Evolutionary conservation across 768 basidiomycete species (phyloP), one percentile per base, ranked within the genome.

Genomic region (Suillus sp.): DNA sequence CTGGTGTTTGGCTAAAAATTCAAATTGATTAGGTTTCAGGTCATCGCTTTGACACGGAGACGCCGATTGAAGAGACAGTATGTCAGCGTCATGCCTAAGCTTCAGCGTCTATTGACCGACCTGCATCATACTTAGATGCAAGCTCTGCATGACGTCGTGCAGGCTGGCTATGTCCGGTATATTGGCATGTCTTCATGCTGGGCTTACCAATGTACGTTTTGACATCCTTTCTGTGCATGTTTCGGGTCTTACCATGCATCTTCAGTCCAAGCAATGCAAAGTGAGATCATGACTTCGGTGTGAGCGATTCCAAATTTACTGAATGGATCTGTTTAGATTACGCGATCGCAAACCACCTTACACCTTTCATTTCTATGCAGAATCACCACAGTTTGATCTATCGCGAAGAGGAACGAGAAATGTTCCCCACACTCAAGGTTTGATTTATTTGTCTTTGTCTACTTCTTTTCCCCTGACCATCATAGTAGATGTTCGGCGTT

Each of bases 321-420:
- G 6, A 53, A n/a, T 22, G 32, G 1, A 34, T 38, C 53, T 14
- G 30, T 43, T 20, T 60, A 87, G 86, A 85, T 70, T 87, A 88
- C 67, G 87, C 87, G 0, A 83, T 87, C 61, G 71, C 79, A 43
- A 83, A 89, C 70, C 80, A 81, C 9, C 74, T 85, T 2, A 85
- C 84, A 0, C 84, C 83, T 1, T 89, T 90, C 74, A 85, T 89
- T 69, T 85, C 84, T 1, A 87, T 89, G 87, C 88, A 89, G 71
- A 89, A 89, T 68, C 85, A 86, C 63, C 83, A 89, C 70, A 85
- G 76, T 63, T 72, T 86, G 10, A 68, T 85, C 14, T 89, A 90
- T 67, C 77, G 88, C 18, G 88, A 90, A 70, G 87, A 90, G 68
- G 87, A 86, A 68, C 76, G 84, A 2, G 85, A 86, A 67, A 85